These are phyloP conservation scores for Phytophthora nicotianae DNA, from an alignment of 352 stramenopile genomes.

Conservation along the genomic window DNA sequence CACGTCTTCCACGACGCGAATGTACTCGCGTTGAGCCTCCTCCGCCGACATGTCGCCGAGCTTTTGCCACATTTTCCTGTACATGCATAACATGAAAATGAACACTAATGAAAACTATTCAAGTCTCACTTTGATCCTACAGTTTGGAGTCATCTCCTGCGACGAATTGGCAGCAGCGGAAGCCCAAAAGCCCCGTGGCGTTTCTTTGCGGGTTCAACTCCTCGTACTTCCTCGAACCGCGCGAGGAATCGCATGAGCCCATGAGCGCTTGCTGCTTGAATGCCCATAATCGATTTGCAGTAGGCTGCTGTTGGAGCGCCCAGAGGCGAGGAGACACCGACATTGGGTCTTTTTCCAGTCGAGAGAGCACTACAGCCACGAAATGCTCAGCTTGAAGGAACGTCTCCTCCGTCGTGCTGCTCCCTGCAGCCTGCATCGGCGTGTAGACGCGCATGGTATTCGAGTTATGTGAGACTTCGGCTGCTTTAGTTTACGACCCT, in stretches of 20 bases:
- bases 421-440: constrained; percentile 13
- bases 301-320: constrained; percentile 46
- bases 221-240: constrained; percentile 53
- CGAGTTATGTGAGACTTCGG: constrained; percentile 7
- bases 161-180: constrained; percentile 52
- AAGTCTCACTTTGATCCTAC: constrained; percentile 21
- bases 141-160: constrained; percentile 57
- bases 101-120: not conserved
- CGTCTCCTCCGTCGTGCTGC: constrained; percentile 29
- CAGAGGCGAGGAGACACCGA: constrained; percentile 55
- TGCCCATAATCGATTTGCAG: constrained; percentile 52
- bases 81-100: not conserved
- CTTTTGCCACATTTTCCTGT: constrained; percentile 66
- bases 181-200: not conserved
- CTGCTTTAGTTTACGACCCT: not conserved
- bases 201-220: constrained; percentile 27
- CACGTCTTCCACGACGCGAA: constrained; percentile 59
- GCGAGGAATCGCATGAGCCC: constrained; percentile 64
- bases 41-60: constrained; percentile 54
- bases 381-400: constrained; percentile 64
- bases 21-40: constrained; percentile 57
- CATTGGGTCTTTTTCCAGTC: constrained; percentile 53
- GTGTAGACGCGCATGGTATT: constrained; percentile 10
- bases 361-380: constrained; percentile 58
- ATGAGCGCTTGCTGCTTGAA: constrained; percentile 61